Percentiles rank a stretch among this genome's conserved stretches.
Evolutionary conservation across 2,329 filamentous ascomycete species (phyloP).

Genomic region (Pyrenophora teres): DNA sequence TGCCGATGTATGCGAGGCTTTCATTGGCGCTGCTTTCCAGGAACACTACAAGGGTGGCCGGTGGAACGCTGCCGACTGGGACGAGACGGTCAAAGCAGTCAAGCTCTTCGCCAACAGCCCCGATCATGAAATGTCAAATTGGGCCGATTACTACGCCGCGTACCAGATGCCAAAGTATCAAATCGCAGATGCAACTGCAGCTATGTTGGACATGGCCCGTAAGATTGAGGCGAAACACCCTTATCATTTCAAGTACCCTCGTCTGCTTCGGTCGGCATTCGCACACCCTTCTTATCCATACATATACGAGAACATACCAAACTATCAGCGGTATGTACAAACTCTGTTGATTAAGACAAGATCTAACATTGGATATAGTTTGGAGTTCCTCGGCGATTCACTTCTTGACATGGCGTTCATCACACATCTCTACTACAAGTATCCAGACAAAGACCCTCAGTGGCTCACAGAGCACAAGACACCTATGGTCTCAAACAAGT

Average conservation of each 20-base stretch:
- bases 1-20: constrained; percentile 90
- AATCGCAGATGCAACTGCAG: constrained; percentile 62
- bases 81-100: constrained; percentile 67
- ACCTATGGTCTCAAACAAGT: constrained; percentile 98
- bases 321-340: constrained; percentile 66
- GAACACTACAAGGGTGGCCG: constrained; percentile 53
- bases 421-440: constrained; percentile 76
- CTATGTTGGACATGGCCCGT: constrained; percentile 69
- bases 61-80: constrained; percentile 57
- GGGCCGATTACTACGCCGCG: constrained; percentile 71
- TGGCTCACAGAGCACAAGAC: constrained; percentile 99
- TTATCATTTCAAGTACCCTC: constrained; percentile 74
- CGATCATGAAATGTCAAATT: constrained; percentile 71
- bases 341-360: too few species aligned
- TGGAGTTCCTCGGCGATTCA: constrained; percentile 91
- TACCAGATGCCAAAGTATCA: constrained; percentile 78
- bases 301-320: constrained; percentile 76
- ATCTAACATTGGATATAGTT: constrained; percentile 45
- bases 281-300: constrained; percentile 82
- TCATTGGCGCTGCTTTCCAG: constrained; percentile 83
- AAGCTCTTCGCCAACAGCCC: constrained; percentile 70
- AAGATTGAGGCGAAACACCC: constrained; percentile 65
- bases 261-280: constrained; percentile 81
- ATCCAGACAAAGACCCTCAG: constrained; percentile 82
- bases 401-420: constrained; percentile 86